These are phyloP conservation scores for Wickerhamiella allomyrinae DNA, from an alignment of 805 yeast species.

Conservation along the genomic window DNA sequence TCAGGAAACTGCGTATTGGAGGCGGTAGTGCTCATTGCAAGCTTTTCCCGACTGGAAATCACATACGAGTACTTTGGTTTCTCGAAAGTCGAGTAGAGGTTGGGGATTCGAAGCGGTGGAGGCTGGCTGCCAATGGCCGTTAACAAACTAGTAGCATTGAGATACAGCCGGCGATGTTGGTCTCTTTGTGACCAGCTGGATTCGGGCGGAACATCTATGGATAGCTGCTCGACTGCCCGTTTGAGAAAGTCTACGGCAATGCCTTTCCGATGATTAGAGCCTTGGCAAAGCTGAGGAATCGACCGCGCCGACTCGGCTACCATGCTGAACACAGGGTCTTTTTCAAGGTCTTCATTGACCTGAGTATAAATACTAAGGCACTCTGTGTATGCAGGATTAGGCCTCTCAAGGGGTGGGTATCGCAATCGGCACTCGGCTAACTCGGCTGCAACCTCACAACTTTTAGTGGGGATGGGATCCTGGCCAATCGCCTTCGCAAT, in stretches of 20 bases:
- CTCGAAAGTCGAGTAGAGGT: background rate
- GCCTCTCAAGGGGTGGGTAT: background rate
- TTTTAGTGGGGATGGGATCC: background rate
- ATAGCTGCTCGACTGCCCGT: background rate
- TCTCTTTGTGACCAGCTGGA: background rate
- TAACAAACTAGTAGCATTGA: background rate
- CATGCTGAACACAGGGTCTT: background rate
- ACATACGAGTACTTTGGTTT: constrained; percentile 1
- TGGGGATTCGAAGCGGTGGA: background rate
- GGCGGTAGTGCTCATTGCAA: background rate
- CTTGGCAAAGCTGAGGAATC: background rate
- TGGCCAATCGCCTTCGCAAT: background rate
- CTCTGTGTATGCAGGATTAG: background rate
- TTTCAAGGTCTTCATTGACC: background rate
- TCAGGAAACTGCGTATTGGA: background rate
- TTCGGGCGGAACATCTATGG: background rate
- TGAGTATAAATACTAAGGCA: background rate
- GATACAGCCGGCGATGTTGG: background rate
- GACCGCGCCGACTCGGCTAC: background rate
- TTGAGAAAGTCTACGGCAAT: background rate
- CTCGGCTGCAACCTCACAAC: background rate
- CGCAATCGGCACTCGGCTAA: background rate
- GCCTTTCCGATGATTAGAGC: background rate
- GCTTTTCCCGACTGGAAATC: background rate
- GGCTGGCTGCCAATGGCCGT: background rate